Percentiles rank a stretch among this genome's conserved stretches.
Evolutionary conservation across 176 grass and related monocot species (phyloP).

Genomic region (Oryza longistaminata): DNA sequence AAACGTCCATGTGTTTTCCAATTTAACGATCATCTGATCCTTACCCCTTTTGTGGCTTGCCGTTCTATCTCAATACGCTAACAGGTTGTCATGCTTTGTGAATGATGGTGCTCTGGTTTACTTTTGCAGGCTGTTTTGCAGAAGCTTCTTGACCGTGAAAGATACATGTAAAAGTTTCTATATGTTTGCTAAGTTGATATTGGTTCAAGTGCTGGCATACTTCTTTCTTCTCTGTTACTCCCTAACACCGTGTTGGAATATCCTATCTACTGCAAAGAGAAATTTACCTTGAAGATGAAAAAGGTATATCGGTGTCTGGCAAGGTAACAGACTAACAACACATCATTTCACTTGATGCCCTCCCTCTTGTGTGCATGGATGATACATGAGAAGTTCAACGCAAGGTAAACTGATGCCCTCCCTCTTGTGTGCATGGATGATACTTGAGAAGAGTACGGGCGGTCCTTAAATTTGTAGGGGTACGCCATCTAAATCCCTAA

Average conservation of each 20-base stretch:
- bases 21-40: not conserved
- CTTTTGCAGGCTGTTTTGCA: constrained; percentile 74
- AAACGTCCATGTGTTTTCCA: not conserved
- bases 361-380: not conserved
- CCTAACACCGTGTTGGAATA: not conserved
- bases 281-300: constrained; percentile 16
- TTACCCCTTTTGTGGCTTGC: not conserved
- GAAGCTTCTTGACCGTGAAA: constrained; percentile 91
- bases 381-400: not conserved
- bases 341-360: not conserved
- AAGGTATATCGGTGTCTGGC: not conserved
- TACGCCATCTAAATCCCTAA: too few species aligned
- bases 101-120: constrained; percentile 7
- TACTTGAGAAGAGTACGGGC: too few species aligned
- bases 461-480: too few species aligned
- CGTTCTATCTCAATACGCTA: not conserved
- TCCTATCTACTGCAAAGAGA: not conserved
- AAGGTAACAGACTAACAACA: not conserved
- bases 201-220: not conserved
- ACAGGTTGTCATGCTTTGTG: not conserved
- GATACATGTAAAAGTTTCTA: constrained; percentile 58
- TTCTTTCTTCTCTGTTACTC: not conserved
- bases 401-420: too few species aligned
- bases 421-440: too few species aligned
- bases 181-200: not conserved